Base-by-base conservation (phyloP, 208 protist genomes). In the Trypanosomatidae sp. region DNA sequence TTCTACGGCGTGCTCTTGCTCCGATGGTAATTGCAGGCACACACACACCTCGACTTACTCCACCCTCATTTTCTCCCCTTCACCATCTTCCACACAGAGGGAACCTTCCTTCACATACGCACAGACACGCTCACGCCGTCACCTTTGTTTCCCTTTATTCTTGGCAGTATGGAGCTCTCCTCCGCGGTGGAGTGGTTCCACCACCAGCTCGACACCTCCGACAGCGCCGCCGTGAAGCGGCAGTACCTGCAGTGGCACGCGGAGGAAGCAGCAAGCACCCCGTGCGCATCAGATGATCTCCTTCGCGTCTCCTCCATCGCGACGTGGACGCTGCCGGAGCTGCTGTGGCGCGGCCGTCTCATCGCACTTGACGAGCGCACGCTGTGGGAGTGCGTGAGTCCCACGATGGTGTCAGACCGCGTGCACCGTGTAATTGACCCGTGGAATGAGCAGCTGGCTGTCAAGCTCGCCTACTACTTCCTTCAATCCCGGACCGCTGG, bases 381-480 rank as follows among this genome's bases (percentile, higher is more conserved):
- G 33, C 46, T 94, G 30, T 97, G 92, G 89, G 89, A 94, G 73
- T 85, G 79, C 41, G n/a, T 97, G 12, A 83, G 73, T 1, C 3
- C 66, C 3, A 39, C n/a, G 6, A 87, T 95, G 67, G 41, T 70
- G 7, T 15, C 73, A 10, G 0, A 25, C 5, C 46, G 66, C 47
- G 84, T 95, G 62, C 58, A 58, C 13, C 1, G 19, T 17, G 67
- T 66, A 13, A 53, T 89, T 12, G 85, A 95, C 69, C 49, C 50
- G 28, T 97, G 92, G 91, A 94, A 92, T 50, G 92, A 97, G 80
- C 92, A 97, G 72, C 73, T 89, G 1, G 90, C 88, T 22, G 90
- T 94, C 49, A 97, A 95, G 72, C 19, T 91, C 3, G 76, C 88
- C 13, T 84, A 77, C 59, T 46, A 68, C 39, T 89, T 87, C 43